Evolutionary conservation across 2,329 filamentous ascomycete species (phyloP).

Genomic region (Fusarium albosuccineum): DNA sequence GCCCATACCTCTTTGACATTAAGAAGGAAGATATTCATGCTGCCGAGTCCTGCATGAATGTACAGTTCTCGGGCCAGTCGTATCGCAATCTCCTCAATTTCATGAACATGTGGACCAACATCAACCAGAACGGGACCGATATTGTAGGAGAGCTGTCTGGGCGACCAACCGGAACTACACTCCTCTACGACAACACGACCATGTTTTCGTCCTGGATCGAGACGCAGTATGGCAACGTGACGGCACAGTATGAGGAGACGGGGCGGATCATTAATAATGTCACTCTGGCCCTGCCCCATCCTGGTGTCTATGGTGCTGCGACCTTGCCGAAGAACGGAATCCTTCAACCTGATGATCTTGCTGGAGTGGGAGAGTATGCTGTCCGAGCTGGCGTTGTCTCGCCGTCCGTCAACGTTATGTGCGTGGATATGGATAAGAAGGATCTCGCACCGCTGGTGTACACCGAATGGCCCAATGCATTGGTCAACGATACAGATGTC

Average conservation of each 20-base stretch:
- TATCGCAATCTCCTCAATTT: constrained; percentile 79
- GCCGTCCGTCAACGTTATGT: constrained; percentile 79
- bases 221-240: constrained; percentile 64
- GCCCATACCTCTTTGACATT: constrained; percentile 70
- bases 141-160: constrained; percentile 55
- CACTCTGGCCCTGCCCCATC: constrained; percentile 82
- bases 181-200: constrained; percentile 80
- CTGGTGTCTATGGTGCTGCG: constrained; percentile 74
- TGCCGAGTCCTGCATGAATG: constrained; percentile 72
- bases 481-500: constrained; percentile 50
- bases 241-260: constrained; percentile 61
- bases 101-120: constrained; percentile 66
- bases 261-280: constrained; percentile 79
- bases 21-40: constrained; percentile 55
- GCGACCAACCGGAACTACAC: constrained; percentile 71
- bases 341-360: constrained; percentile 74
- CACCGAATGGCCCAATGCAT: constrained; percentile 66
- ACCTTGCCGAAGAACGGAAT: constrained; percentile 73
- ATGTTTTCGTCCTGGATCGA: constrained; percentile 78
- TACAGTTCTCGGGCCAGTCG: constrained; percentile 77
- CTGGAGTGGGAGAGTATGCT: constrained; percentile 76
- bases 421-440: constrained; percentile 71
- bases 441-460: constrained; percentile 77
- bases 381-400: constrained; percentile 77
- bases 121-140: constrained; percentile 59